Conservation (phyloP, 441 rosid genomes). For the Adansonia rubrostipa region DNA sequence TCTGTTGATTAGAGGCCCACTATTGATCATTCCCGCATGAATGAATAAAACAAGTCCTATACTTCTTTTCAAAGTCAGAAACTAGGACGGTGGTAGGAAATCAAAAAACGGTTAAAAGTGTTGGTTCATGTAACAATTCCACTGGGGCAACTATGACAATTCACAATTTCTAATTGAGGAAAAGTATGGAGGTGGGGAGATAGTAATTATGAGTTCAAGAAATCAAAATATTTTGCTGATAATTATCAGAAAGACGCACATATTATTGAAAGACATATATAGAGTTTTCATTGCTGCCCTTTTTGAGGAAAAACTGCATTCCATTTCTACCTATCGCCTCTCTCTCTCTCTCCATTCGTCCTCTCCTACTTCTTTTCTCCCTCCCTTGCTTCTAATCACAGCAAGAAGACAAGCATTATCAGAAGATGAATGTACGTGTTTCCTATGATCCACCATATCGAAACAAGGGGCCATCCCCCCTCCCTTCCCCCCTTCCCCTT, state of each 20-base stretch:
- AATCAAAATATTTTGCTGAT: not conserved
- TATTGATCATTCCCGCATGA: not conserved
- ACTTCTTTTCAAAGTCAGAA: not conserved
- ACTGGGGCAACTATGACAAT: not conserved
- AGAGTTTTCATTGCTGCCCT: not conserved
- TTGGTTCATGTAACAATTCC: not conserved
- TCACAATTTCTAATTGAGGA: slow-evolving; percentile 5
- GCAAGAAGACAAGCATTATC: not conserved
- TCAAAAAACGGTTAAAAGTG: not conserved
- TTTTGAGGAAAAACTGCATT: slow-evolving; percentile 10
- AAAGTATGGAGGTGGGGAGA: not conserved
- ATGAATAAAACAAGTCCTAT: not conserved
- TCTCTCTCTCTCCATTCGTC: not conserved
- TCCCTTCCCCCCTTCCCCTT: not conserved
- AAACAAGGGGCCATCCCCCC: too few relatives aligned
- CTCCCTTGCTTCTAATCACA: not conserved
- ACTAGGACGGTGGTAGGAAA: not conserved
- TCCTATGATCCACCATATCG: too few relatives aligned
- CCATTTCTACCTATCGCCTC: not conserved
- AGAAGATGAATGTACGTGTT: not conserved
- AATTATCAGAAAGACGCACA: not conserved
- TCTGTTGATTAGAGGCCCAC: not conserved
- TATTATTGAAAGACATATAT: not conserved
- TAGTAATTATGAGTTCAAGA: not conserved
- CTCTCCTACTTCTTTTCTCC: not conserved